Evolutionary conservation across 148 eudicot genomes (phyloP).

Genomic region (Fagopyrum esculentum): DNA sequence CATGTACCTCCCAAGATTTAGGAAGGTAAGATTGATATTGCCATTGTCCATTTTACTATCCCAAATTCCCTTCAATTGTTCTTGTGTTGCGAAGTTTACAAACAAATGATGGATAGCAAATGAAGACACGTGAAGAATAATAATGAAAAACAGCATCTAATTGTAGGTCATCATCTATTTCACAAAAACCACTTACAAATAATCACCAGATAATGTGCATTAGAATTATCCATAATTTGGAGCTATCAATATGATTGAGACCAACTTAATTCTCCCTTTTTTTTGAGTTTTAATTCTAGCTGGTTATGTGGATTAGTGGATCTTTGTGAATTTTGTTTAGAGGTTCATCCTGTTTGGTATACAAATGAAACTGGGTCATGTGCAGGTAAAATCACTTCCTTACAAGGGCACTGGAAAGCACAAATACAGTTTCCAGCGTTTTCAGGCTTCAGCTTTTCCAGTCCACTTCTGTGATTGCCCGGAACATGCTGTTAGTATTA

Average conservation of each 20-base stretch:
- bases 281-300: neutral
- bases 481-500: conserved; percentile 42
- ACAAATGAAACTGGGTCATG: neutral
- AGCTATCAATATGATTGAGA: too few species aligned
- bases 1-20: conserved; percentile 69
- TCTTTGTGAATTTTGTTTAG: neutral
- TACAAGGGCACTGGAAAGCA: conserved; percentile 85
- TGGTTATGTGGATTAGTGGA: neutral
- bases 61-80: neutral
- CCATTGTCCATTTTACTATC: neutral
- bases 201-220: neutral
- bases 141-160: neutral
- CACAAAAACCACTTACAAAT: neutral
- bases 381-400: conserved; percentile 70
- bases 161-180: neutral
- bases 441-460: conserved; percentile 55
- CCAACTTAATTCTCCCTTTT: too few species aligned
- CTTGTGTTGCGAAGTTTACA: conserved; percentile 2
- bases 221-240: neutral
- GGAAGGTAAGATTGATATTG: conserved; percentile 45
- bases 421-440: conserved; percentile 93
- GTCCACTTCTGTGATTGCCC: conserved; percentile 87
- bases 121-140: neutral
- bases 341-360: neutral
- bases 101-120: neutral